Percentiles rank a stretch among this genome's conserved stretches.
phyloP scores from a whole-genome alignment of 441 rosid species.

The Manihot esculenta region DNA sequence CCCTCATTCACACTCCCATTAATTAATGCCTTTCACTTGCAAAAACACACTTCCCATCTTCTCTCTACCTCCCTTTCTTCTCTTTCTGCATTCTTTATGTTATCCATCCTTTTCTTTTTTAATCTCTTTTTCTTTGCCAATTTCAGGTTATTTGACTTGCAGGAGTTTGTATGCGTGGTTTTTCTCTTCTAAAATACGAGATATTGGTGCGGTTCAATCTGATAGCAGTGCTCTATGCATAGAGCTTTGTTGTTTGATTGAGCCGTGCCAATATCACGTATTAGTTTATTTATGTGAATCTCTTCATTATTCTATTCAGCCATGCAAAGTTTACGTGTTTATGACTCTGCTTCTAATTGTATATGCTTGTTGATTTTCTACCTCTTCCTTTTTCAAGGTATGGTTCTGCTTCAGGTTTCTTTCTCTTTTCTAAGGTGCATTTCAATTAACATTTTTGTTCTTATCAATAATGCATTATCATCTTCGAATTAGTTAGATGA shows the following conservation, averaged over 20 bases:
- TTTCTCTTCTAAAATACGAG: conserved; percentile 31
- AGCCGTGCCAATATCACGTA: conserved; percentile 99
- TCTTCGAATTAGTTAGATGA: no score
- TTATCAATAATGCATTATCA: no score
- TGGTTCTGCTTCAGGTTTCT: background rate
- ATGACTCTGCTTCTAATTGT: background rate
- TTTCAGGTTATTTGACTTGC: background rate
- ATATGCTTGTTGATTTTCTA: background rate
- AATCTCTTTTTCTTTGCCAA: background rate
- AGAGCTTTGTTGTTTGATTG: conserved; percentile 70
- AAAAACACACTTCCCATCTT: background rate
- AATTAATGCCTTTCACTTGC: conserved; percentile 20
- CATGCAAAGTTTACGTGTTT: background rate
- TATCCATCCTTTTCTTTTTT: background rate
- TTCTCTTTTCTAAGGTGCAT: background rate
- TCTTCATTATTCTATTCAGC: background rate
- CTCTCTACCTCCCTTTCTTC: conserved; percentile 9
- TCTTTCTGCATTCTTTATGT: background rate
- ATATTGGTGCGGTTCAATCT: conserved; percentile 92
- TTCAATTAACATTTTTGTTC: no score
- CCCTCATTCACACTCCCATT: background rate
- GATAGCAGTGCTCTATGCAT: conserved; percentile 33
- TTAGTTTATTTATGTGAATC: background rate
- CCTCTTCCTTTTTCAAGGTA: background rate
- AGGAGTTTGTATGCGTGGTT: no score